A percentile compares a stretch with the other conserved stretches of the same genome.
Evolutionary conservation across 169 alveolate species (phyloP).

Genomic region (Babesia ovis): DNA sequence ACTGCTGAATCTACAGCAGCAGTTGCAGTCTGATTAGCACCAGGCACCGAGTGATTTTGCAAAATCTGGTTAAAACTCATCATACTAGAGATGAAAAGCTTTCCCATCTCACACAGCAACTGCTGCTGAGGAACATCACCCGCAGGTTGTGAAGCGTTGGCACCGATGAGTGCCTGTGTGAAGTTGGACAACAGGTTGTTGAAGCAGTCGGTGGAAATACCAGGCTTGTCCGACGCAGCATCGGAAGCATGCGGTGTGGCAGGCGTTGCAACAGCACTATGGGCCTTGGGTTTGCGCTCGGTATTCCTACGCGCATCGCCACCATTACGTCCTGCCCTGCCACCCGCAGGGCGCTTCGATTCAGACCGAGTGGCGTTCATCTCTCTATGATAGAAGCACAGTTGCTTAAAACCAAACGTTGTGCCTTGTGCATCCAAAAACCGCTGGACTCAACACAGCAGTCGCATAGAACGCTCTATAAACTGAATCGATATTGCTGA

Average conservation of each 20-base stretch:
- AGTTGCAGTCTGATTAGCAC: background rate
- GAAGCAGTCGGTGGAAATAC: conserved; percentile 33
- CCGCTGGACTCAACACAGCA: too few species aligned
- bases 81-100: conserved; percentile 60
- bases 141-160: background rate
- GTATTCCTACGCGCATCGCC: background rate
- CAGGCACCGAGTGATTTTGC: conserved; percentile 12
- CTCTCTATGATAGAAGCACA: too few species aligned
- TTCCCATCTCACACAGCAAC: conserved; percentile 64
- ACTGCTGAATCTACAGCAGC: conserved; percentile 1
- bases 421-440: too few species aligned
- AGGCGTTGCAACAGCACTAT: background rate
- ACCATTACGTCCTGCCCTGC: background rate
- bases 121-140: conserved; percentile 11
- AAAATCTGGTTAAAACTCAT: conserved; percentile 53
- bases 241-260: background rate
- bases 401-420: too few species aligned
- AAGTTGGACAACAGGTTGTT: conserved; percentile 32
- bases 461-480: too few species aligned
- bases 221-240: background rate
- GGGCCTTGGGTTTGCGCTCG: background rate
- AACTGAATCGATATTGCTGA: too few species aligned
- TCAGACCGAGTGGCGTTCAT: background rate
- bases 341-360: background rate
- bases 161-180: conserved; percentile 22